Evolutionary conservation across 2,329 filamentous ascomycete genomes (phyloP).

Genomic region (Davidsoniella eucalypti): DNA sequence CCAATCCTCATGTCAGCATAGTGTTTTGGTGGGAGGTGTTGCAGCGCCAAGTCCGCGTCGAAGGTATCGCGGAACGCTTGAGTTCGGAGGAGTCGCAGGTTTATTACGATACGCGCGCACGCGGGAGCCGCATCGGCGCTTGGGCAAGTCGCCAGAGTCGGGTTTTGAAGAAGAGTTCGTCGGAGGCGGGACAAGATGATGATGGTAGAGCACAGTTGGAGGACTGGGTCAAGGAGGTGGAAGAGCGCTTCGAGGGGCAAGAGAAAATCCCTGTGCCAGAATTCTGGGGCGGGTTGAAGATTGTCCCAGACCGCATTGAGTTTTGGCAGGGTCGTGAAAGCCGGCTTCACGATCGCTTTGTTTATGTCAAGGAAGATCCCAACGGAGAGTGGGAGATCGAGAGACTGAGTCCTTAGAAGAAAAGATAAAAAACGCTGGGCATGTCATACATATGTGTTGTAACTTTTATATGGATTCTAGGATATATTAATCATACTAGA

Average conservation of each 20-base stretch:
- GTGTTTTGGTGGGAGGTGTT: constrained; percentile 82
- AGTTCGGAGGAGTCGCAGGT: constrained; percentile 52
- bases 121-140: constrained; percentile 72
- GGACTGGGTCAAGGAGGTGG: constrained; percentile 57
- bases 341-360: constrained; percentile 84
- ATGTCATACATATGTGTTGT: too few species aligned
- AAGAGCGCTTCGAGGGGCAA: constrained; percentile 55
- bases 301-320: constrained; percentile 75
- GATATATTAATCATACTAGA: too few species aligned
- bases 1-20: constrained; percentile 63
- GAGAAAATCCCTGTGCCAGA: constrained; percentile 78
- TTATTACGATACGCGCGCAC: constrained; percentile 51
- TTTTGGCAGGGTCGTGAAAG: constrained; percentile 92
- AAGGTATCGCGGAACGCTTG: constrained; percentile 57
- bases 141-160: constrained; percentile 86
- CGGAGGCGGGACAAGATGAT: constrained; percentile 13
- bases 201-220: constrained; percentile 63
- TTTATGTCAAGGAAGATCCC: constrained; percentile 39
- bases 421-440: not conserved
- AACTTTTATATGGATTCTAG: too few species aligned
- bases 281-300: constrained; percentile 84
- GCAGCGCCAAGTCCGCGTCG: constrained; percentile 81
- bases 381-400: constrained; percentile 46
- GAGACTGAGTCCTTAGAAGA: constrained; percentile 50
- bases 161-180: constrained; percentile 39